These are phyloP conservation scores for Penicillium sclerotigenum DNA, from an alignment of 2,329 filamentous ascomycete species.

Conservation along the genomic window DNA sequence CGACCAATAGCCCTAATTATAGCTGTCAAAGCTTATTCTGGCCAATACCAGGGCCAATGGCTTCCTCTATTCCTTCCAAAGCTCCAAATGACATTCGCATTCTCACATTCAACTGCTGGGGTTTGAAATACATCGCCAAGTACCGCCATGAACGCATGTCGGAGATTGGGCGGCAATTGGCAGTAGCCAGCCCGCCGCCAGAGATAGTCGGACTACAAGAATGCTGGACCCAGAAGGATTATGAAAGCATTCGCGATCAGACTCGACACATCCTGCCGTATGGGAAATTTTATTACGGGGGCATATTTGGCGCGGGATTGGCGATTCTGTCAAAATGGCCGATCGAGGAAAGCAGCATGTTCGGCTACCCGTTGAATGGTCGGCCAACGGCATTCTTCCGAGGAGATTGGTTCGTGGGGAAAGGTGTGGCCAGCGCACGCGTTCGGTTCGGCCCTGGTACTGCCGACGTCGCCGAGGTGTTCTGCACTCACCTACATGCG, in stretches of 20 bases:
- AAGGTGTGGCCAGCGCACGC: constrained; percentile 81
- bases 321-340: constrained; percentile 90
- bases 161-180: constrained; percentile 80
- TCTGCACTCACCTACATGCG: constrained; percentile 88
- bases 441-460: constrained; percentile 66
- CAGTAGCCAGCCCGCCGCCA: constrained; percentile 63
- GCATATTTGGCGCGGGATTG: constrained; percentile 83
- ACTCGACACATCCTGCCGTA: constrained; percentile 75
- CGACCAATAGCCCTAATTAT: not conserved
- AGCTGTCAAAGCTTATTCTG: not conserved
- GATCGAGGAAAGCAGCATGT: constrained; percentile 84
- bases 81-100: constrained; percentile 65
- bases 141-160: constrained; percentile 72
- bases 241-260: constrained; percentile 69
- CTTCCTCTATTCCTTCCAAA: constrained; percentile 20
- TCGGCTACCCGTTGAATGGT: constrained; percentile 84
- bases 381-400: constrained; percentile 89
- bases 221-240: constrained; percentile 87
- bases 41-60: constrained; percentile 13
- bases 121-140: constrained; percentile 79
- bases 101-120: constrained; percentile 95
- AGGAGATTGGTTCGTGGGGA: constrained; percentile 95
- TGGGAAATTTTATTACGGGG: constrained; percentile 88
- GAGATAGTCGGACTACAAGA: constrained; percentile 93
- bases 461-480: constrained; percentile 76